Conservation (phyloP, 2,329 filamentous ascomycete species). For the Diaporthe velutina region DNA sequence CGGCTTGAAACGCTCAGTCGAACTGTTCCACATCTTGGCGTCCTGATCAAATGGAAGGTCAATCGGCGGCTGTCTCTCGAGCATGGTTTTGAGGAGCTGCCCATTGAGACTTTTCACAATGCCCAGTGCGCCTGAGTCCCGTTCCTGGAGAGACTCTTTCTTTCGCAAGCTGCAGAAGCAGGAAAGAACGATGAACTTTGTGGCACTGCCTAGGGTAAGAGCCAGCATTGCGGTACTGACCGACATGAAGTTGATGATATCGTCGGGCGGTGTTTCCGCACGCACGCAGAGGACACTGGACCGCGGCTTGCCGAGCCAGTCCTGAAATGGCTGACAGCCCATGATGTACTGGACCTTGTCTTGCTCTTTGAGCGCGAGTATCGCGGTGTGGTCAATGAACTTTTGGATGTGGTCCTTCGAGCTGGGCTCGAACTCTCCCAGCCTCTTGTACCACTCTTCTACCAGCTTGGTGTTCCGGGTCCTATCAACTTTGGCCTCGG, state of each 20-base stretch:
- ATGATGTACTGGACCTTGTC: neutral
- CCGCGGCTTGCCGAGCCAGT: neutral
- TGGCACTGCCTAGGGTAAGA: neutral
- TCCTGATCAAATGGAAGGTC: neutral
- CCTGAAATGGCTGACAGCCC: neutral
- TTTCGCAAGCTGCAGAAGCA: neutral
- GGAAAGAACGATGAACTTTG: neutral
- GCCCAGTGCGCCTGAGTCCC: neutral
- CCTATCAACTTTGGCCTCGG: neutral
- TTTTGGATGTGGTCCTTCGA: neutral
- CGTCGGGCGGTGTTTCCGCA: neutral
- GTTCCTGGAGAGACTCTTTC: neutral
- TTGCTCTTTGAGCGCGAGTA: neutral
- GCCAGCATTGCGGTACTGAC: neutral
- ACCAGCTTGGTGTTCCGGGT: neutral
- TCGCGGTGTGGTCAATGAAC: neutral
- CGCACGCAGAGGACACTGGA: neutral
- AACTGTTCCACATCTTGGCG: neutral
- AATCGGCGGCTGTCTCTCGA: neutral
- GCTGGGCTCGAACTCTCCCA: neutral
- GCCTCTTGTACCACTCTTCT: neutral
- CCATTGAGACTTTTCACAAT: neutral
- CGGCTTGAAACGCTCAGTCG: neutral
- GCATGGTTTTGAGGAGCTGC: neutral
- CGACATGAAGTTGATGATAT: neutral